phyloP scores from a whole-genome alignment of 257 asterid species.

The Schizonepeta tenuifolia region DNA sequence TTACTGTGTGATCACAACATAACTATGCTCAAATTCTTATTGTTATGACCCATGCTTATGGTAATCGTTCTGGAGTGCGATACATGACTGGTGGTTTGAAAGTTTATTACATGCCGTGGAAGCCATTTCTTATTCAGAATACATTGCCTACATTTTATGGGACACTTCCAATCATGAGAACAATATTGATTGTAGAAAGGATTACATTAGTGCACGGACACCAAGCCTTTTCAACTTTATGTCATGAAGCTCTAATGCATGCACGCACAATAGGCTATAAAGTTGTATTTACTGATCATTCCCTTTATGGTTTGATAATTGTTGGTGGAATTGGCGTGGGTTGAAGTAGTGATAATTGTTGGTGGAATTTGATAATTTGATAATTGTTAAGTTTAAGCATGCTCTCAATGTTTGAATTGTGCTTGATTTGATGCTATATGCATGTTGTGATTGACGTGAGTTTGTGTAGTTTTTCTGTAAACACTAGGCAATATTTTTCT shows the following conservation, averaged over 20 bases:
- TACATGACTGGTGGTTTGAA: constrained; percentile 93
- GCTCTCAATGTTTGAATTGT: no score
- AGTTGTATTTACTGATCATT: constrained; percentile 97
- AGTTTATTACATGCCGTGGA: constrained; percentile 94
- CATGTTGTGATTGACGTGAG: no score
- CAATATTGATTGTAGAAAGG: constrained; percentile 79
- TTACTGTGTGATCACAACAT: no score
- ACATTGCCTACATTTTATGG: constrained; percentile 91
- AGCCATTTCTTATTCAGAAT: constrained; percentile 88
- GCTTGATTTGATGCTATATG: no score
- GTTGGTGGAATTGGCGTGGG: no score
- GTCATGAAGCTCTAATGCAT: constrained; percentile 95
- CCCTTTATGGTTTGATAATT: constrained; percentile 97
- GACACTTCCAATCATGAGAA: constrained; percentile 80
- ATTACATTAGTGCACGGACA: constrained; percentile 94
- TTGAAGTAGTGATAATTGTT: no score
- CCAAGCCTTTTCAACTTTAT: constrained; percentile 94
- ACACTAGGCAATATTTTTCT: no score
- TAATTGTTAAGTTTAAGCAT: no score
- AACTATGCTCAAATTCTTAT: no score
- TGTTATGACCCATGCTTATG: constrained; percentile 94
- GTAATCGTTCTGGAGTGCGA: constrained; percentile 88
- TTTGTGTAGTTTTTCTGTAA: no score
- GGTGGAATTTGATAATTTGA: no score
- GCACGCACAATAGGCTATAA: constrained; percentile 98